These are phyloP conservation scores for Helotiales sp. DNA, from an alignment of 2,329 filamentous ascomycete species.

Conservation along the genomic window DNA sequence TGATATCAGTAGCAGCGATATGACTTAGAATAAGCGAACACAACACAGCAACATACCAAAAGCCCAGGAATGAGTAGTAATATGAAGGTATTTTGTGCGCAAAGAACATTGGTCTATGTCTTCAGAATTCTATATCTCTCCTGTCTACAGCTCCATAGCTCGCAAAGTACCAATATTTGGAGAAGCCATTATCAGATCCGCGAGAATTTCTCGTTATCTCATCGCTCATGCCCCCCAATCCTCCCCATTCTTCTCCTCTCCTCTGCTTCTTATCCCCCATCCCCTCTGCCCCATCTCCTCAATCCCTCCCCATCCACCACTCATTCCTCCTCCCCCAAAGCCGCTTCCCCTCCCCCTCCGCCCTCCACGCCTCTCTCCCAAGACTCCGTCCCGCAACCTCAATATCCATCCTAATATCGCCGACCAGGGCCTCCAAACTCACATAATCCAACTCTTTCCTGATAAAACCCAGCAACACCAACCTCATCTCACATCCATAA, in stretches of 20 bases:
- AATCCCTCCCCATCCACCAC: background rate
- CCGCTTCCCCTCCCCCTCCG: slow-evolving; percentile 27
- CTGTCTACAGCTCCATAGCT: background rate
- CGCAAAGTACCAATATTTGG: background rate
- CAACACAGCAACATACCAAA: too few relatives aligned
- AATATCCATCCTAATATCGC: slow-evolving; percentile 89
- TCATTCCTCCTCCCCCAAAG: slow-evolving; percentile 23
- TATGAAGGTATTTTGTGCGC: background rate
- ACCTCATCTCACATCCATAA: slow-evolving; percentile 78
- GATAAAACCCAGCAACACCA: slow-evolving; percentile 86
- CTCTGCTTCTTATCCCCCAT: background rate
- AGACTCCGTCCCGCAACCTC: slow-evolving; percentile 79
- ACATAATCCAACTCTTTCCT: slow-evolving; percentile 89
- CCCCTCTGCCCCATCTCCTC: background rate
- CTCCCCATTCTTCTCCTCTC: background rate
- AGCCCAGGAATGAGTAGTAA: too few relatives aligned
- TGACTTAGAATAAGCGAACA: too few relatives aligned
- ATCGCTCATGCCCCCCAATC: background rate
- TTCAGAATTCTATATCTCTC: background rate
- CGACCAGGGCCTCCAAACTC: slow-evolving; percentile 63
- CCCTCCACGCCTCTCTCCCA: slow-evolving; percentile 62
- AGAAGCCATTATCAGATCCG: too few relatives aligned
- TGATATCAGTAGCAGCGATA: too few relatives aligned
- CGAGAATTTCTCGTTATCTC: too few relatives aligned
- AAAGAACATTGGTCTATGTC: background rate